A percentile compares a stretch with the other conserved stretches of the same genome.
These are phyloP conservation scores for Apiospora koreana DNA, from an alignment of 2,329 filamentous ascomycete genomes.

Conservation along the genomic window DNA sequence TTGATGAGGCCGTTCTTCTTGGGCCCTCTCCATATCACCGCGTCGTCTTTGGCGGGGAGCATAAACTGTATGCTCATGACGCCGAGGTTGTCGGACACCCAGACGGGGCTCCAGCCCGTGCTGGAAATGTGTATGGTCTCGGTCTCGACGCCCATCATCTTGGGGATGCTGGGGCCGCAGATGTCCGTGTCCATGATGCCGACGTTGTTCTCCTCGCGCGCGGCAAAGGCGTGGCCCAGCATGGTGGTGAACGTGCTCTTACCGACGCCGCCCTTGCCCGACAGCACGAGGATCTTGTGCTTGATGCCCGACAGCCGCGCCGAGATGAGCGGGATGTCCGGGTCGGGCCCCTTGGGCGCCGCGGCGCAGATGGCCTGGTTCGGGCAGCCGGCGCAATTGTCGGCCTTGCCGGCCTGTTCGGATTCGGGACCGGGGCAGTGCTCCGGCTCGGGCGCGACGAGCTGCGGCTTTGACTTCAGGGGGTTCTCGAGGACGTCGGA, in stretches of 20 bases:
- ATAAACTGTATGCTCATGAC: conserved; percentile 99
- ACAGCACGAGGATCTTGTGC: conserved; percentile 91
- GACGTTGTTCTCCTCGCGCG: conserved; percentile 75
- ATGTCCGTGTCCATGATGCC: conserved; percentile 99
- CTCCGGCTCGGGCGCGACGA: conserved; percentile 94
- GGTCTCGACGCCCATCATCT: conserved; percentile 96
- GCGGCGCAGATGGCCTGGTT: conserved; percentile 96
- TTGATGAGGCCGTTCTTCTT: conserved; percentile 99
- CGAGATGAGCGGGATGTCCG: conserved; percentile 87
- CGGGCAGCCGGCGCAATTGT: conserved; percentile 91
- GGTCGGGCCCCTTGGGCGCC: conserved; percentile 91
- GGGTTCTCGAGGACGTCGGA: conserved; percentile 75
- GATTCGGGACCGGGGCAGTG: conserved; percentile 93
- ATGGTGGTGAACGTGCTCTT: conserved; percentile 93
- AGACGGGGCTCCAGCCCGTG: conserved; percentile 91
- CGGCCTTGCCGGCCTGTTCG: conserved; percentile 66
- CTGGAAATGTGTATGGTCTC: conserved; percentile 92
- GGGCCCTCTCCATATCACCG: conserved; percentile 94
- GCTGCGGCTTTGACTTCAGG: conserved; percentile 75
- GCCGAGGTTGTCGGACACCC: conserved; percentile 89
- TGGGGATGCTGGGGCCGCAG: conserved; percentile 92
- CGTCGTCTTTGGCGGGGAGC: conserved; percentile 90
- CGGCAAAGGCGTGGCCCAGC: conserved; percentile 85
- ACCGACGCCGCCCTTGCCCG: conserved; percentile 93
- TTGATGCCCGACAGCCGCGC: conserved; percentile 77